Conservation (phyloP, 495 filamentous ascomycete species). For the Lophiotrema nucula region DNA sequence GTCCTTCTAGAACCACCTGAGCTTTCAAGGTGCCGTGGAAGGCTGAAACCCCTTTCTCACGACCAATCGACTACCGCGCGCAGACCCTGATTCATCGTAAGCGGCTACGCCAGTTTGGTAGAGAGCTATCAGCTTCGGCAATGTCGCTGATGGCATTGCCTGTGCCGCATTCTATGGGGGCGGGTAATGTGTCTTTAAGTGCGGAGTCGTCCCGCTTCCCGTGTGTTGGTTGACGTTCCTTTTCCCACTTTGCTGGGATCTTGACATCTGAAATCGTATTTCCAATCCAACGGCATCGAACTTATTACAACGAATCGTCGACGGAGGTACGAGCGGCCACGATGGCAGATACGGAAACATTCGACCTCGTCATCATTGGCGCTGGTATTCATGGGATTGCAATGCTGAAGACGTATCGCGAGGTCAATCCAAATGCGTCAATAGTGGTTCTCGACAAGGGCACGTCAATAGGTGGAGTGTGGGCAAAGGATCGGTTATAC, state of each 20-base stretch:
- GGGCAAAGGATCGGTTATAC: conserved; percentile 34
- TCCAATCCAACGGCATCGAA: background rate
- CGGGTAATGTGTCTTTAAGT: background rate
- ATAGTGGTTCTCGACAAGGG: conserved; percentile 28
- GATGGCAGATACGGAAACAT: conserved; percentile 9
- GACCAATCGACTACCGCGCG: background rate
- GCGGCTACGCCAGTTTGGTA: background rate
- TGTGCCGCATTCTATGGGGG: background rate
- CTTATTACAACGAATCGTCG: background rate
- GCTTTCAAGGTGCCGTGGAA: background rate
- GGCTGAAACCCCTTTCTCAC: background rate
- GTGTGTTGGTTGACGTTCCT: background rate
- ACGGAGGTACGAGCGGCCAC: background rate
- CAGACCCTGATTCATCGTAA: background rate
- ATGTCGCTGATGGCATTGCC: background rate
- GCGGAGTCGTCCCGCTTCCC: background rate
- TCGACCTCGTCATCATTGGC: conserved; percentile 35
- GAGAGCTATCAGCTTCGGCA: background rate
- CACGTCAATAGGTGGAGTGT: conserved; percentile 25
- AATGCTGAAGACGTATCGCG: conserved; percentile 25
- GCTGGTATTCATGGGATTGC: conserved; percentile 33
- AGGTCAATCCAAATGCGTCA: conserved; percentile 17
- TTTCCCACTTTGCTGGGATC: background rate
- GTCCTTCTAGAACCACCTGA: no score
- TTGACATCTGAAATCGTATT: background rate